Evolutionary conservation across 208 protist species (phyloP), one percentile per base, ranked within the genome.

Genomic region (Histomonas meleagridis): DNA sequence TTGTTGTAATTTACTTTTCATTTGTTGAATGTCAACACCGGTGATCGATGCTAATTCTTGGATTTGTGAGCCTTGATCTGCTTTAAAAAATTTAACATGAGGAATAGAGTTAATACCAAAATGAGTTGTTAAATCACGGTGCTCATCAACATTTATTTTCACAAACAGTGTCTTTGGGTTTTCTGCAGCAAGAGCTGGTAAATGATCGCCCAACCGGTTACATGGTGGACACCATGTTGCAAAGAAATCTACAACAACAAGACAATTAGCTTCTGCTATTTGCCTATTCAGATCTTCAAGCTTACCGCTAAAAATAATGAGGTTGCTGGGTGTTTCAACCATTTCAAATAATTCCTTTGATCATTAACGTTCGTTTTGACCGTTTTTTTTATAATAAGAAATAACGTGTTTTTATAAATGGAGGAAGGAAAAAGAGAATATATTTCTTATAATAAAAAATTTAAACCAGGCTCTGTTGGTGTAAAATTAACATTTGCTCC

Each of bases 391-490:
- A n/a, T n/a, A n/a, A n/a, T n/a, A n/a, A n/a, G n/a, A n/a, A n/a
- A n/a, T n/a, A n/a, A n/a, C n/a, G n/a, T n/a, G n/a, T n/a, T n/a
- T n/a, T n/a, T n/a, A n/a, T n/a, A n/a, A n/a, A n/a, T n/a, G n/a
- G n/a, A n/a, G n/a, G n/a, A n/a, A n/a, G 65, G 40, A 32, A 86
- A 86, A 86, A 40, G 38, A 40, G 76, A 86, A 51, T 46, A 38
- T 18, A 26, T 86, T 32, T 57, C 46, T 55, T 86, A 86, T 43
- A 86, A 86, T 55, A 86, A 86, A 55, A 86, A 86, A 55, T 86
- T 86, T 86, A 86, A 86, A 16, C 76, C 76, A 51, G 76, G 76
- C n/a, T 57, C 76, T 10, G 76, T 46, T 2, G 76, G 76, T 18
- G 76, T 86, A 0, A 86, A 86, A n/a, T 23, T 86, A 38, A 43